Evolutionary conservation across 139 green algal species (phyloP), one percentile per base, ranked within the genome.

Genomic region (Chlamydomonas urium): DNA sequence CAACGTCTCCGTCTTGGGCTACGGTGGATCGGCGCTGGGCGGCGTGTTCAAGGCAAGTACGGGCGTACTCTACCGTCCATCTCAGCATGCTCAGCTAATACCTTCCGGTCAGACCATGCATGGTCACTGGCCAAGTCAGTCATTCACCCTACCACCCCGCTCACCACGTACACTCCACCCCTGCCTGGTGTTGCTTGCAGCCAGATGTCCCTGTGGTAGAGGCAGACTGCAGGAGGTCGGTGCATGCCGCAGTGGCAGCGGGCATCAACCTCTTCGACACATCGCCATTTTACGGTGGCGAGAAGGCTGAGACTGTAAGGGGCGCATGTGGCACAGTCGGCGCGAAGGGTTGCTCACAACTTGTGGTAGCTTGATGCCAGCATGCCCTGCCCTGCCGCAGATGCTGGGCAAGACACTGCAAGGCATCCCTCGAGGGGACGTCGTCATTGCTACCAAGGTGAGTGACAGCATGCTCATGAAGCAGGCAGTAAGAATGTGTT

Each of bases 241-340:
- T 98, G 17, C 87, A 93, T 32, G 82, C 87, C 29, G 94, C 94
- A 0, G 90, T 96, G 56, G 53, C 75, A 0, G 71, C 83, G 3
- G 94, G 94, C 68, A 92, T 98, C 76, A 98, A 98, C 74, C 91
- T 94, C 21, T 97, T 98, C 50, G 94, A 98, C 79, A 97, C 94
- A 0, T 97, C 91, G 0, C 94, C 94, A 0, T 98, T 90, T 65
- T 98, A 98, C 74, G 94, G 93, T 6, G 33, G 65, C 26, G 93
- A 85, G 0, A 88, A 87, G 33, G 91, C 87, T 3, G 94, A 98
- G 75, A 83, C 65, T 74, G 93, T 96, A 69, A 31, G 77, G 4
- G 42, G 42, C 5, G 59, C 31, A 47, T 47, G 59, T 38, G 59
- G 59, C n/a, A n/a, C n/a, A n/a, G n/a, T n/a, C n/a, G n/a, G n/a